Percentiles rank a stretch among this genome's conserved stretches.
phyloP scores from a whole-genome alignment of 495 filamentous ascomycete species.

The Xylaria longipes region DNA sequence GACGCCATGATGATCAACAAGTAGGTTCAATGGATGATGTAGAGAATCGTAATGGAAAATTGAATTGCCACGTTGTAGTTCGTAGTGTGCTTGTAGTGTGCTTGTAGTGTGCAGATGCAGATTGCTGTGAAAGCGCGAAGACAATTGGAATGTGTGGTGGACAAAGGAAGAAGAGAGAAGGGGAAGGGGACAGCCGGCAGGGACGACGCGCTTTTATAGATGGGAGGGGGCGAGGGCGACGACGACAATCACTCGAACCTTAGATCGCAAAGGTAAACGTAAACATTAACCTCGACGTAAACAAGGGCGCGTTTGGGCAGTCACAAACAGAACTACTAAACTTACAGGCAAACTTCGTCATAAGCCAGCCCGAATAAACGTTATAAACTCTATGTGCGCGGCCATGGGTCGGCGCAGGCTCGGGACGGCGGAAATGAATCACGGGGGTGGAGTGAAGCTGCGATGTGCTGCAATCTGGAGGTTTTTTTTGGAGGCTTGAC shows the following conservation, averaged over 20 bases:
- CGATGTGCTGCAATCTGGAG: conserved; percentile 6
- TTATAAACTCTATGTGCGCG: not conserved
- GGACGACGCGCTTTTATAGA: not conserved
- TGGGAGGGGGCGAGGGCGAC: not conserved
- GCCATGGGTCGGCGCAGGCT: not conserved
- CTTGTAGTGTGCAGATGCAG: not conserved
- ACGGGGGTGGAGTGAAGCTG: conserved; percentile 16
- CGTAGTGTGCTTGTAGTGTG: not conserved
- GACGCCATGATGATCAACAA: conserved; percentile 28
- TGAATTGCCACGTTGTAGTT: not conserved
- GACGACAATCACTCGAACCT: not conserved
- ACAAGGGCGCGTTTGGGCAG: not conserved
- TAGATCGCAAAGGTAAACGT: not conserved
- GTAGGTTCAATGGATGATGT: conserved; percentile 1
- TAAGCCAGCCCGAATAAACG: conserved; percentile 7
- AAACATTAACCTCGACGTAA: not conserved
- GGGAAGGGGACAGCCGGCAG: not conserved
- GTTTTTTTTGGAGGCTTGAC: conserved; percentile 28
- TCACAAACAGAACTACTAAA: not conserved
- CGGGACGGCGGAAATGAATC: not conserved
- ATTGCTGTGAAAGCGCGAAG: conserved; percentile 3
- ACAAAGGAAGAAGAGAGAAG: not conserved
- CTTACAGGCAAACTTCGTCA: conserved; percentile 7
- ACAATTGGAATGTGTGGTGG: not conserved
- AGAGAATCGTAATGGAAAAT: not conserved